A percentile compares a stretch with the other conserved stretches of the same genome.
Evolutionary conservation across 164 flowering plant species (phyloP).

Genomic region (Tetracentron sinense): DNA sequence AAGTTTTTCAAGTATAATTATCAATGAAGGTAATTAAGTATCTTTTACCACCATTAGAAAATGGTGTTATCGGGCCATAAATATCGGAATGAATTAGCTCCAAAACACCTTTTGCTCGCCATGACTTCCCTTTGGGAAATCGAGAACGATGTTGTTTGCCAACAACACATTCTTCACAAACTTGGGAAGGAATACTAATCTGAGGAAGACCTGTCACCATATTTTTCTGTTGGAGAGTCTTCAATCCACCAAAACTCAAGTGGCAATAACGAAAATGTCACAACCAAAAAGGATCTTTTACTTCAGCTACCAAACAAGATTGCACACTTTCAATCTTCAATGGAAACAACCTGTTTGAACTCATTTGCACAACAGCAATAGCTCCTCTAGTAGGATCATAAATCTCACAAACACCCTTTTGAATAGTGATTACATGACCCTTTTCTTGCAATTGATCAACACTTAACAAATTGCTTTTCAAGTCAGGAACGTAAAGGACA

Average conservation of each 20-base stretch:
- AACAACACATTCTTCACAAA: constrained; percentile 9
- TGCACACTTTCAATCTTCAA: constrained; percentile 8
- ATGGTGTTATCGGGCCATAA: constrained; percentile 9
- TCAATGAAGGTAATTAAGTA: not conserved
- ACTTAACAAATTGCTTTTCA: constrained; percentile 3
- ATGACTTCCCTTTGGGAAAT: constrained; percentile 10
- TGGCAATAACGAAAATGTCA: constrained; percentile 7
- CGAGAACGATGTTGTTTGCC: not conserved
- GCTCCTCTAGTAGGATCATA: not conserved
- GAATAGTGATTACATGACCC: not conserved
- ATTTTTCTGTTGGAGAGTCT: not conserved
- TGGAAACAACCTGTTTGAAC: constrained; percentile 10
- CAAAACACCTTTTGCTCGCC: constrained; percentile 7
- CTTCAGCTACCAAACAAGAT: constrained; percentile 6
- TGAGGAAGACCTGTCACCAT: constrained; percentile 8
- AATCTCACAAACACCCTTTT: not conserved
- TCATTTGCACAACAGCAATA: constrained; percentile 6
- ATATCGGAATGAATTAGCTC: constrained; percentile 13
- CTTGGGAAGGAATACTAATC: constrained; percentile 6
- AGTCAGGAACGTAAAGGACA: constrained; percentile 2
- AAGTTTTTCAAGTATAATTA: constrained; percentile 4
- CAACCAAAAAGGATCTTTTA: constrained; percentile 5
- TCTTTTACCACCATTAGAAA: constrained; percentile 12
- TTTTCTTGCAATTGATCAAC: not conserved
- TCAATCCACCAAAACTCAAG: constrained; percentile 5